These are phyloP conservation scores for Fusarium hainanense DNA, from an alignment of 2,329 filamentous ascomycete genomes.

Conservation along the genomic window DNA sequence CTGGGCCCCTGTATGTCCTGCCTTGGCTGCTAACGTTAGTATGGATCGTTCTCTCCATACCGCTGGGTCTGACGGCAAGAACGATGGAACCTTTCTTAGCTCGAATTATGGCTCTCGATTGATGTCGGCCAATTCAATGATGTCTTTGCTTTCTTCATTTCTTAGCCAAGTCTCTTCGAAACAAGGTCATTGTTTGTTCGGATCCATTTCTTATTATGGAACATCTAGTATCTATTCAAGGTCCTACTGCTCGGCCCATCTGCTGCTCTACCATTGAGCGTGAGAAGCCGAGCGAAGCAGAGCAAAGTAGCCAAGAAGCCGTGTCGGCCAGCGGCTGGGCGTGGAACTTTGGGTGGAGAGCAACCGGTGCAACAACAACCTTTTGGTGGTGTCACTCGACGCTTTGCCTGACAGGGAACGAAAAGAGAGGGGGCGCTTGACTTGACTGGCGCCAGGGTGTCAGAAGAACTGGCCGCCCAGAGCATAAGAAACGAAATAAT, in stretches of 20 bases:
- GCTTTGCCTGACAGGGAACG: conserved; percentile 43
- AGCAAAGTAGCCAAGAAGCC: conserved; percentile 23
- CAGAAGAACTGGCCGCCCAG: no score
- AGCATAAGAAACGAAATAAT: no score
- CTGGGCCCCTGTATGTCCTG: not conserved
- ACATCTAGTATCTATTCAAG: not conserved
- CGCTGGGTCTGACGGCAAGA: not conserved
- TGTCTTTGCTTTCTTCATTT: not conserved
- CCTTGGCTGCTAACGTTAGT: not conserved
- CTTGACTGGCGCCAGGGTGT: conserved; percentile 6
- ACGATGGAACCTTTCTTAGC: not conserved
- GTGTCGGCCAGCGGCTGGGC: conserved; percentile 23
- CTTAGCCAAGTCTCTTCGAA: not conserved
- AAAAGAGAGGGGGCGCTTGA: conserved; percentile 30
- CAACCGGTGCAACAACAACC: not conserved
- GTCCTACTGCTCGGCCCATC: not conserved
- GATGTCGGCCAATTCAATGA: not conserved
- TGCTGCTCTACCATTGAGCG: not conserved
- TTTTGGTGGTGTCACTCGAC: conserved; percentile 38
- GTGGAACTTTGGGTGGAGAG: not conserved
- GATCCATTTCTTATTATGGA: not conserved
- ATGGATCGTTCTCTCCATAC: not conserved
- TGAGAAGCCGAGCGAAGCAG: not conserved
- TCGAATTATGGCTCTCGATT: not conserved
- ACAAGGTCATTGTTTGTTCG: not conserved